These are phyloP conservation scores for Camelina hispida DNA, from an alignment of 345 rosid species.

Conservation along the genomic window DNA sequence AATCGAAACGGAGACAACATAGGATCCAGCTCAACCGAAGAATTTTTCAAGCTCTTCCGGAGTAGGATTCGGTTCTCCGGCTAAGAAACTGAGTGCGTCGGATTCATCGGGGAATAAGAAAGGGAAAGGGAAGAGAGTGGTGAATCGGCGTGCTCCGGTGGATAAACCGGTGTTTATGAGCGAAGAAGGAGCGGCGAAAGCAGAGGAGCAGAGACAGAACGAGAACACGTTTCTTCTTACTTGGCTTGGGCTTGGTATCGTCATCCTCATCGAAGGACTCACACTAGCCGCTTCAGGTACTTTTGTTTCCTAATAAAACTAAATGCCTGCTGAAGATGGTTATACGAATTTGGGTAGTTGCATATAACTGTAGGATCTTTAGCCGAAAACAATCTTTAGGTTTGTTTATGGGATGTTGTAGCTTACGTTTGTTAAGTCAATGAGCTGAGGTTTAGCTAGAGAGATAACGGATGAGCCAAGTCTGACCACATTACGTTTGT, in stretches of 20 bases:
- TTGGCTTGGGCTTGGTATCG: conserved; percentile 81
- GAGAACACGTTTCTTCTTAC: conserved; percentile 90
- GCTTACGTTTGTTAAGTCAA: not conserved
- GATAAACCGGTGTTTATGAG: conserved; percentile 63
- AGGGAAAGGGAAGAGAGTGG: conserved; percentile 55
- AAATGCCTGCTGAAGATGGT: too few relatives aligned
- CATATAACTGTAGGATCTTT: not conserved
- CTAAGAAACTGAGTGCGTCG: conserved; percentile 42
- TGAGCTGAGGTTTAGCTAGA: not conserved
- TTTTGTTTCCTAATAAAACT: too few relatives aligned
- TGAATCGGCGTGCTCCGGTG: conserved; percentile 67
- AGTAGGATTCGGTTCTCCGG: conserved; percentile 64
- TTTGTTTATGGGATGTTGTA: not conserved
- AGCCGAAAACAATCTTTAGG: not conserved
- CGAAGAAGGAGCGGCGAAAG: conserved; percentile 60
- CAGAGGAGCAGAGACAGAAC: conserved; percentile 60
- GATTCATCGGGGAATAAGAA: conserved; percentile 41
- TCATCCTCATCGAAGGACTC: conserved; percentile 75
- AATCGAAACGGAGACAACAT: conserved; percentile 51
- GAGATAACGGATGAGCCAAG: not conserved
- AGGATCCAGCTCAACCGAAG: conserved; percentile 49
- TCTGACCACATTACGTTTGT: not conserved
- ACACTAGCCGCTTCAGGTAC: conserved; percentile 81
- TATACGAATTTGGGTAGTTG: too few relatives aligned
- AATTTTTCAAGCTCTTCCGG: conserved; percentile 57